Conservation (phyloP, 768 basidiomycete species). For the Suillus variegatus region DNA sequence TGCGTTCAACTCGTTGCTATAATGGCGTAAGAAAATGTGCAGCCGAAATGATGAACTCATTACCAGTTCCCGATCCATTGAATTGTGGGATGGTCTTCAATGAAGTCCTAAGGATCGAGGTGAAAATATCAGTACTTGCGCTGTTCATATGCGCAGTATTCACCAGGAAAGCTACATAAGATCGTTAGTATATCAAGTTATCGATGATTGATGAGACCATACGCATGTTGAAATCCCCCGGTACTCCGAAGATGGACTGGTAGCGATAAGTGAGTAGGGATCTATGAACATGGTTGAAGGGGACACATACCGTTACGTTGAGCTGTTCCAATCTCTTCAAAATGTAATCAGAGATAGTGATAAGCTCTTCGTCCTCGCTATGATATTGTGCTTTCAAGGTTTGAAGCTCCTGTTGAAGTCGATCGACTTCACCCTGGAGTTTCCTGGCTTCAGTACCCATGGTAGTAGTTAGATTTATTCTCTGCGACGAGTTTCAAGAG, state of each 20-base stretch:
- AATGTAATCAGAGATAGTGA: constrained; percentile 61
- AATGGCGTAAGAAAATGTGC: constrained; percentile 4
- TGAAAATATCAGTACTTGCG: not conserved
- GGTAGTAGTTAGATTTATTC: not conserved
- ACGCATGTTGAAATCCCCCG: constrained; percentile 86
- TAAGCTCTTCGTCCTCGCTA: constrained; percentile 36
- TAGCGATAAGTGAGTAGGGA: constrained; percentile 6
- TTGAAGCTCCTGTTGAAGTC: constrained; percentile 48
- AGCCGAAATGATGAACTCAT: constrained; percentile 5
- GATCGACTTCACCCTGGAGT: constrained; percentile 47
- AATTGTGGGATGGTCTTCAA: constrained; percentile 77
- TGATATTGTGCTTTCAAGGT: constrained; percentile 33
- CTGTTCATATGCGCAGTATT: constrained; percentile 5
- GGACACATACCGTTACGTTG: constrained; percentile 52
- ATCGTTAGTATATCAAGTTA: constrained; percentile 8
- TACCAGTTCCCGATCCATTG: constrained; percentile 90
- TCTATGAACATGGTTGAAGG: not conserved
- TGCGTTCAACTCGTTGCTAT: constrained; percentile 82
- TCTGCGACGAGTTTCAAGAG: not conserved
- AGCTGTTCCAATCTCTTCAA: constrained; percentile 64
- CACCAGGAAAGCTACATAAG: constrained; percentile 28
- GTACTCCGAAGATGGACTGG: constrained; percentile 81
- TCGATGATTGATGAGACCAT: constrained; percentile 7
- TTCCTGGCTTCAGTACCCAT: constrained; percentile 19
- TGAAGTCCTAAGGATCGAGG: constrained; percentile 55